Conservation (phyloP, 148 eudicot genomes). For the Dysphania ambrosioides region DNA sequence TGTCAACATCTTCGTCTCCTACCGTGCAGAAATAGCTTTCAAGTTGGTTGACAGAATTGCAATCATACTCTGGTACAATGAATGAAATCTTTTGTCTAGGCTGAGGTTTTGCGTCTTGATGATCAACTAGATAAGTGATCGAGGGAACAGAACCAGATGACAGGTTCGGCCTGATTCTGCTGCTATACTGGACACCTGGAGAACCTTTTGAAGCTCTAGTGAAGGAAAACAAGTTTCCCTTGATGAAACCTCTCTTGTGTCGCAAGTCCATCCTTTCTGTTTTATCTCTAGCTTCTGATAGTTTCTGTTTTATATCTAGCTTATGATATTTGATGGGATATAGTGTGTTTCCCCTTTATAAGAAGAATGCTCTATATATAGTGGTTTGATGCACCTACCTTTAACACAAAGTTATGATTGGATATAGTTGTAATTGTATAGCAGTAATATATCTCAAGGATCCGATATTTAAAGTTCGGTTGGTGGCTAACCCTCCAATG, state of each 20-base stretch:
- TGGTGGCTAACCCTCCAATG: too few relatives aligned
- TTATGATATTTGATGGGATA: neutral
- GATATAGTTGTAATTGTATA: neutral
- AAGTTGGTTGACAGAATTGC: slow-evolving; percentile 20
- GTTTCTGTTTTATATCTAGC: neutral
- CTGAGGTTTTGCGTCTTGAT: slow-evolving; percentile 37
- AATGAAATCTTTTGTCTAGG: slow-evolving; percentile 32
- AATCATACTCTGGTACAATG: slow-evolving; percentile 18
- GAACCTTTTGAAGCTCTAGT: slow-evolving; percentile 17
- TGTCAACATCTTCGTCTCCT: slow-evolving; percentile 51
- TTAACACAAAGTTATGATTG: neutral
- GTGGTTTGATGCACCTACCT: neutral
- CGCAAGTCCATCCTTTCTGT: slow-evolving; percentile 20
- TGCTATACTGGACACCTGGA: slow-evolving; percentile 9
- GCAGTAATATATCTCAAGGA: neutral
- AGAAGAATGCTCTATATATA: slow-evolving; percentile 16
- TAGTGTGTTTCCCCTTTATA: neutral
- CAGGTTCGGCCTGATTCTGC: slow-evolving; percentile 16
- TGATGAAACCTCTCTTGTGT: slow-evolving; percentile 32
- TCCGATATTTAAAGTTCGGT: too few relatives aligned
- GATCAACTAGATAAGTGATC: slow-evolving; percentile 36
- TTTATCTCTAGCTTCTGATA: neutral
- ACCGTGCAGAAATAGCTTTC: slow-evolving; percentile 32
- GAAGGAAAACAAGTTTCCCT: slow-evolving; percentile 29
- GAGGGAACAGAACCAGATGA: slow-evolving; percentile 18